These are phyloP conservation scores for Starmerella ratchasimensis DNA, from an alignment of 805 yeast genomes.

Conservation along the genomic window DNA sequence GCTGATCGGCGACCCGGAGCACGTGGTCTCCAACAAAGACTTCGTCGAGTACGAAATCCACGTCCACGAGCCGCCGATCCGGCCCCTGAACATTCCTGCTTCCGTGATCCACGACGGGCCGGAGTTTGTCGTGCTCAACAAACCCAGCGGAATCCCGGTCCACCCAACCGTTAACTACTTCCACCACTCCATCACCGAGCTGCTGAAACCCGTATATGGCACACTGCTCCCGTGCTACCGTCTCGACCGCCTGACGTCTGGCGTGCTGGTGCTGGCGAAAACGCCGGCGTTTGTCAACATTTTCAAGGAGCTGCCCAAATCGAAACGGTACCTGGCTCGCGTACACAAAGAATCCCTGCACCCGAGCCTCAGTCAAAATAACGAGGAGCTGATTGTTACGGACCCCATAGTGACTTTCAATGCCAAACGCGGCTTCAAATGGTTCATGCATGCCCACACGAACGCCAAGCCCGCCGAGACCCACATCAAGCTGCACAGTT, in stretches of 20 bases:
- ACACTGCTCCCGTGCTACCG: constrained; percentile 21
- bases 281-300: constrained; percentile 8
- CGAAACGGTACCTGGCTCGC: constrained; percentile 15
- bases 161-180: constrained; percentile 84
- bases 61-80: constrained; percentile 80
- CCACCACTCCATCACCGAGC: constrained; percentile 35
- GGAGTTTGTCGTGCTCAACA: constrained; percentile 65
- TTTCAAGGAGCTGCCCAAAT: constrained; percentile 3
- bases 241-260: constrained; percentile 22
- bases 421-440: constrained; percentile 18
- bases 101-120: constrained; percentile 54
- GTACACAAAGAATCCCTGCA: constrained; percentile 3
- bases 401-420: constrained; percentile 18
- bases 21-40: constrained; percentile 61
- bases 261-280: constrained; percentile 19
- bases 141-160: constrained; percentile 87
- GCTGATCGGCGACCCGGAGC: constrained; percentile 11
- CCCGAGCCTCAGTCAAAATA: not conserved
- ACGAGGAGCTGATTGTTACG: not conserved
- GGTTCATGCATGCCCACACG: constrained; percentile 4
- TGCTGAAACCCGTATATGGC: constrained; percentile 12
- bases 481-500: constrained; percentile 1
- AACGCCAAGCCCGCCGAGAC: constrained; percentile 16
- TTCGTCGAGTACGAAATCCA: constrained; percentile 64
- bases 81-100: constrained; percentile 32